Evolutionary conservation across 805 yeast genomes (phyloP), one percentile per base, ranked within the genome.

Genomic region (Metschnikowia continentalis): DNA sequence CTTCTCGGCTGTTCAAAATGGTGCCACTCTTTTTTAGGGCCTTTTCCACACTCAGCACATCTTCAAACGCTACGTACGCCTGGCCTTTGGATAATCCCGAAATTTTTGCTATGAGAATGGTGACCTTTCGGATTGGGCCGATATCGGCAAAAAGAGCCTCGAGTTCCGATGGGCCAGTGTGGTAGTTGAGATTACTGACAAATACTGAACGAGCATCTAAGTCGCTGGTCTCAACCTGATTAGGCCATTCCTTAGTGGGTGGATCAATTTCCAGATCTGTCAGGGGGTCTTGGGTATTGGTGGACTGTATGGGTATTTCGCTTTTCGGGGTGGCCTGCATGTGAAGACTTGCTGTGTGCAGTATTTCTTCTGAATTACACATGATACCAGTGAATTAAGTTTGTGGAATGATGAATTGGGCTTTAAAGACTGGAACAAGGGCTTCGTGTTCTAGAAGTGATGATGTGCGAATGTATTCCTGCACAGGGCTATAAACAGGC

Each of bases 51-150:
- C 77, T 66, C 5, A 68, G 76, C 4, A 55, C 52, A 6, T 62
- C 58, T 13, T 74, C 76, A 60, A 82, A 84, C 56, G 86, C 83
- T 32, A 84, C 71, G 56, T 82, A 84, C 1, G 88, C 89, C 60
- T 79, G 81, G 2, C 88, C 88, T 54, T 75, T 78, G 7, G 81
- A 78, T 17, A 62, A 62, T 0, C 81, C 80, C 1, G 78, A 70
- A 55, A 58, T 67, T 42, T 69, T 69, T 55, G 76, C 77, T 50
- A 71, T 69, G 50, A 81, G 67, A 20, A 82, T 72, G 1, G 86
- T 82, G 10, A 82, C 75, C 54, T 84, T 64, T 53, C 75, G 76
- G 46, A 81, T 74, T 1, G 61, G 62, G 1, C 85, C 86, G 37
- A 67, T 70, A 1, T 51, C 55, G 35, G 65, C 65, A 63, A 81